Evolutionary conservation across 768 basidiomycete genomes (phyloP).

Genomic region (Collybia sordida): DNA sequence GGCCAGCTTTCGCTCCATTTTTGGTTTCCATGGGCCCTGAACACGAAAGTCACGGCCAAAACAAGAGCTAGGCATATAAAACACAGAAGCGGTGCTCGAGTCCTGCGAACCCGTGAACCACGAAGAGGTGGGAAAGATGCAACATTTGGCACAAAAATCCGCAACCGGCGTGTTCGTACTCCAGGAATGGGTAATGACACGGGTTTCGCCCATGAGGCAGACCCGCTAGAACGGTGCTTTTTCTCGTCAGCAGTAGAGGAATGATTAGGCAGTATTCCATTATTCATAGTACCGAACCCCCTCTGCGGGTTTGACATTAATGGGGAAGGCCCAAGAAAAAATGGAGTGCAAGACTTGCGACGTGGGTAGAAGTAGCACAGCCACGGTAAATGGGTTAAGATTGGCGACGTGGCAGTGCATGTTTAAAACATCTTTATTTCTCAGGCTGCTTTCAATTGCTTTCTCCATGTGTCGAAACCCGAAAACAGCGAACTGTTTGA

Average conservation of each 20-base stretch:
- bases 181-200: slow-evolving; percentile 60
- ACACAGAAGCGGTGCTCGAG: slow-evolving; percentile 53
- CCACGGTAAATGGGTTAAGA: slow-evolving; percentile 11
- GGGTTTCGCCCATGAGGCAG: slow-evolving; percentile 49
- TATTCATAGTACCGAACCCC: slow-evolving; percentile 21
- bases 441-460: neutral
- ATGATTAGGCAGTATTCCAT: slow-evolving; percentile 40
- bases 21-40: slow-evolving; percentile 37
- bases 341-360: slow-evolving; percentile 8
- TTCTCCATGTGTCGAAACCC: neutral
- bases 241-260: slow-evolving; percentile 44
- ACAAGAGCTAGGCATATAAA: slow-evolving; percentile 51
- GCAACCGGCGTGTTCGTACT: slow-evolving; percentile 53
- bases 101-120: slow-evolving; percentile 48
- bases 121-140: slow-evolving; percentile 42
- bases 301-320: slow-evolving; percentile 8
- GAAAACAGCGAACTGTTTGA: too few species aligned
- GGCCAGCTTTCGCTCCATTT: slow-evolving; percentile 44
- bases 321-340: slow-evolving; percentile 8
- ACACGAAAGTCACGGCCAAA: slow-evolving; percentile 46
- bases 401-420: slow-evolving; percentile 5
- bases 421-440: neutral
- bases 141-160: slow-evolving; percentile 57
- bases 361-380: slow-evolving; percentile 22
- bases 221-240: slow-evolving; percentile 28